phyloP scores from a whole-genome alignment of 2,329 filamentous ascomycete species.

The Amauroascus verrucosus region DNA sequence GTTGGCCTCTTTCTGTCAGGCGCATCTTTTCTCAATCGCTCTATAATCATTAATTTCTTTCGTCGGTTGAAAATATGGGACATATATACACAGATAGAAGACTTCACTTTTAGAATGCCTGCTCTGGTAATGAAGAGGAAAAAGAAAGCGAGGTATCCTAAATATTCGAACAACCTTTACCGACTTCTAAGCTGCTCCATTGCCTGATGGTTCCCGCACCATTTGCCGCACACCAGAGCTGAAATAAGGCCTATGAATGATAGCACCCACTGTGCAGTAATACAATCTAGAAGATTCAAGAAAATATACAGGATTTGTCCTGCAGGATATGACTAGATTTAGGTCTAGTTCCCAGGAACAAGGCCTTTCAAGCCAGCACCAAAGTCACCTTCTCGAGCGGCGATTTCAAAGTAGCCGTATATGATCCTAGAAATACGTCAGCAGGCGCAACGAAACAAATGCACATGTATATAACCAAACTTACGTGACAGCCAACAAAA shows the following conservation, averaged over 20 bases:
- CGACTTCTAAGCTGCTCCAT: constrained; percentile 2
- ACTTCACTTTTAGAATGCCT: constrained; percentile 22
- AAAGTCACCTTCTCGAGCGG: constrained; percentile 95
- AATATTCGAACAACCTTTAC: constrained; percentile 3
- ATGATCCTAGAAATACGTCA: constrained; percentile 62
- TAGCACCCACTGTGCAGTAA: constrained; percentile 12
- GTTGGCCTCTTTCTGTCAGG: background rate
- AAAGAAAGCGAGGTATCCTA: background rate
- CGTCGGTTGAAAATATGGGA: background rate
- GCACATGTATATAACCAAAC: constrained; percentile 39
- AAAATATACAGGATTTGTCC: constrained; percentile 6
- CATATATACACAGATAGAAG: constrained; percentile 14
- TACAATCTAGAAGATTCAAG: constrained; percentile 14
- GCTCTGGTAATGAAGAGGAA: constrained; percentile 14
- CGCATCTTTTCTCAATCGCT: background rate
- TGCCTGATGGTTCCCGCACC: background rate
- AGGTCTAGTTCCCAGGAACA: constrained; percentile 41
- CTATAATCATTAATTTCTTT: constrained; percentile 6
- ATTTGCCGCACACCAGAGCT: constrained; percentile 5
- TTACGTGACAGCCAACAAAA: constrained; percentile 95
- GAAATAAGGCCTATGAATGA: constrained; percentile 7
- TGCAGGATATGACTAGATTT: constrained; percentile 1
- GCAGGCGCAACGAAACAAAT: background rate
- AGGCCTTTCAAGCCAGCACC: constrained; percentile 59
- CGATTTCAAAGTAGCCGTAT: constrained; percentile 99